These are phyloP conservation scores for Ceratobasidium sp. DNA, from an alignment of 1,284 basidiomycete species.

Conservation along the genomic window DNA sequence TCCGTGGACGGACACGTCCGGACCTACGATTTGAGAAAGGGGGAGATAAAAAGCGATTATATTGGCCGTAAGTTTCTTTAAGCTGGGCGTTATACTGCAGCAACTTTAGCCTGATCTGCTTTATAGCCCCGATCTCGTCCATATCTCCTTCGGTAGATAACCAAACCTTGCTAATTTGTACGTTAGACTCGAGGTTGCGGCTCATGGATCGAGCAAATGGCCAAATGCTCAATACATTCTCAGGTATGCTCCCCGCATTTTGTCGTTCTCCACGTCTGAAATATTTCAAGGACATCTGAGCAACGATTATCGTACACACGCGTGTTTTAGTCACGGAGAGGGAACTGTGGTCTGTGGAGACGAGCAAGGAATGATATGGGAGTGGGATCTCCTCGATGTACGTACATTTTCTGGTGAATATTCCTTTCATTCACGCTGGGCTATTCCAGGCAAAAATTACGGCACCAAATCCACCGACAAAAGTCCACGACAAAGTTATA, in stretches of 20 bases:
- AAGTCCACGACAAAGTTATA: conserved; percentile 83
- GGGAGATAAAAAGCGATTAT: conserved; percentile 87
- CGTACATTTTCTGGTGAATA: conserved; percentile 51
- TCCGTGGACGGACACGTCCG: conserved; percentile 93
- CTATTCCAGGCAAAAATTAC: conserved; percentile 30
- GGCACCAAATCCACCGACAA: conserved; percentile 74
- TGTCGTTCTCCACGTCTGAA: neutral
- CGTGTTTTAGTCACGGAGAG: conserved; percentile 86
- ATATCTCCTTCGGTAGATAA: conserved; percentile 78
- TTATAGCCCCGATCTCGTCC: conserved; percentile 83
- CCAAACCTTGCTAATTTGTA: conserved; percentile 82
- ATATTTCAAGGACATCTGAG: conserved; percentile 69
- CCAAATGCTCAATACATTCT: conserved; percentile 85
- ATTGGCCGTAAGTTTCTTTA: conserved; percentile 76
- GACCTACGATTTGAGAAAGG: conserved; percentile 93
- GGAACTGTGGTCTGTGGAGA: conserved; percentile 87
- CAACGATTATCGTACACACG: conserved; percentile 78
- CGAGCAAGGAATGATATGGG: conserved; percentile 87
- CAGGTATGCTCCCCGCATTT: neutral
- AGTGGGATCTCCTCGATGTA: conserved; percentile 93
- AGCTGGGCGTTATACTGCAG: neutral
- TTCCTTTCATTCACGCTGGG: neutral
- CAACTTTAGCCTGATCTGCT: neutral
- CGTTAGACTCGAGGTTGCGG: conserved; percentile 84
- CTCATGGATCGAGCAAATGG: conserved; percentile 89